These are phyloP conservation scores for Pestalotiopsis sp. DNA, from an alignment of 2,329 filamentous ascomycete genomes.

Conservation along the genomic window DNA sequence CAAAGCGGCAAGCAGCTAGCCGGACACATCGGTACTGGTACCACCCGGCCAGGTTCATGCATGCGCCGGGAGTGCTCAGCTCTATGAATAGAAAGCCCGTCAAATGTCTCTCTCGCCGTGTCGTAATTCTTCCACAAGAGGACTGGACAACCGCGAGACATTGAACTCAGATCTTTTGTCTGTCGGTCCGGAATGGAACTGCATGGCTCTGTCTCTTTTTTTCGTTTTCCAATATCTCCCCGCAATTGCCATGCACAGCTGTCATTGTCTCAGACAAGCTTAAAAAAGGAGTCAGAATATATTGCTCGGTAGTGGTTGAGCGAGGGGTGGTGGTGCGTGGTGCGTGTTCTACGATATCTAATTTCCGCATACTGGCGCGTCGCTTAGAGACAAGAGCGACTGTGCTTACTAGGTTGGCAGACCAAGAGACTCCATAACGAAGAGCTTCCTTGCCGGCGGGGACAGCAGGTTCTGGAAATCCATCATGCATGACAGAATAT, in stretches of 20 bases:
- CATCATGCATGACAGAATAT: neutral
- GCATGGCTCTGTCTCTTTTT: neutral
- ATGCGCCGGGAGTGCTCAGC: neutral
- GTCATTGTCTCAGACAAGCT: conserved; percentile 12
- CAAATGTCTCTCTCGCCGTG: neutral
- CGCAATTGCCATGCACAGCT: conserved; percentile 8
- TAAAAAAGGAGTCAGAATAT: conserved; percentile 7
- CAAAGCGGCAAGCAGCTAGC: conserved; percentile 8
- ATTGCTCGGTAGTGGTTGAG: conserved; percentile 10
- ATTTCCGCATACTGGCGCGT: conserved; percentile 11
- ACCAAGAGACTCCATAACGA: neutral
- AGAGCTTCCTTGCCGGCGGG: neutral
- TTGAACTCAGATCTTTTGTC: neutral
- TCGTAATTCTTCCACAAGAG: neutral
- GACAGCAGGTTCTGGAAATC: neutral
- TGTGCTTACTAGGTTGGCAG: neutral
- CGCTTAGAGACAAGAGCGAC: neutral
- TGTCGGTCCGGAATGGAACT: neutral
- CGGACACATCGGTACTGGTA: conserved; percentile 1
- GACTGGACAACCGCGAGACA: conserved; percentile 7
- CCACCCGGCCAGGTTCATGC: neutral
- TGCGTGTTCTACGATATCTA: neutral
- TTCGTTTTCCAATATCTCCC: neutral
- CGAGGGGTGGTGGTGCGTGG: neutral
- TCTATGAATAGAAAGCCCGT: neutral